phyloP scores from a whole-genome alignment of 192 early-diverging fungal genomes.

The Coemansia sp. region DNA sequence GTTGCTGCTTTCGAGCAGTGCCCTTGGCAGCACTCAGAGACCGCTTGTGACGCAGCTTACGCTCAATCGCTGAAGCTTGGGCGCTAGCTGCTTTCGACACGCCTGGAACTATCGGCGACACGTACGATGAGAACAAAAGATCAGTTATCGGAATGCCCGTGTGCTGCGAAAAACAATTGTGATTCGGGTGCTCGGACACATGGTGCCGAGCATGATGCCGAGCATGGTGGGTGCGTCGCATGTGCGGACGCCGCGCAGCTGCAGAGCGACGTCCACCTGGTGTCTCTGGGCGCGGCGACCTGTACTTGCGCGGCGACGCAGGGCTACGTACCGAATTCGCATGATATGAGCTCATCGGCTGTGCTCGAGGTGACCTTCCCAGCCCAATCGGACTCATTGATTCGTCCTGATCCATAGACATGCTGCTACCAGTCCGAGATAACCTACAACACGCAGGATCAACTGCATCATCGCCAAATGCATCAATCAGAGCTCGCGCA shows the following conservation, averaged over 20 bases:
- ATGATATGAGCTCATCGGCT: constrained; percentile 47
- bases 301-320: constrained; percentile 21
- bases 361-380: constrained; percentile 23
- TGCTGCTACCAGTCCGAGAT: constrained; percentile 22
- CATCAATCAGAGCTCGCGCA: constrained; percentile 44
- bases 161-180: constrained; percentile 77
- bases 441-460: constrained; percentile 1
- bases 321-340: constrained; percentile 27
- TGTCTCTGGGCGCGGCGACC: constrained; percentile 20
- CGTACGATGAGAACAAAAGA: constrained; percentile 68
- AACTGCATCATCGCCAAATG: constrained; percentile 39
- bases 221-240: constrained; percentile 27
- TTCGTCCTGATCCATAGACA: constrained; percentile 15
- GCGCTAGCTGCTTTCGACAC: constrained; percentile 41
- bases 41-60: constrained; percentile 30
- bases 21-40: constrained; percentile 13
- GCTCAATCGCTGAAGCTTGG: constrained; percentile 39
- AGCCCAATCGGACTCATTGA: background rate
- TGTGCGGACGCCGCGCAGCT: constrained; percentile 10
- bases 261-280: constrained; percentile 12
- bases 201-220: constrained; percentile 31
- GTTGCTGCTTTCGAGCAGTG: constrained; percentile 3
- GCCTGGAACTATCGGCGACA: constrained; percentile 47
- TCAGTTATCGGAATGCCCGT: constrained; percentile 70
- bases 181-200: constrained; percentile 58